Base-by-base conservation (phyloP, 2,329 filamentous ascomycete genomes). In the Sclerotinia nivalis region DNA sequence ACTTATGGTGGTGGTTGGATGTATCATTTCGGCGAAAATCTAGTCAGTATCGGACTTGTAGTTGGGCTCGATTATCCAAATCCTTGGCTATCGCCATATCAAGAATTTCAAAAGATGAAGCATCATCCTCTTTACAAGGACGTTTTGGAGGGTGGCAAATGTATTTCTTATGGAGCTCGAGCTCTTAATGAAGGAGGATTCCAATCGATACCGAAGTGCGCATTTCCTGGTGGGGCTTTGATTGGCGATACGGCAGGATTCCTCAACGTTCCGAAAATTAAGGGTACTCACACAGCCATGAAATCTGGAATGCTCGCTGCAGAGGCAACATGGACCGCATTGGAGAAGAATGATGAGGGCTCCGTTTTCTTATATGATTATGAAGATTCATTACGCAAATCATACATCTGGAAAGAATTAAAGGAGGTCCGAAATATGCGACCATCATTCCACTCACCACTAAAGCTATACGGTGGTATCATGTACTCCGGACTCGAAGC, bases 1-100 rank as follows among this genome's bases (percentile, higher is more conserved):
- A 96, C 94, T 12, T 99, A 99, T 79, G 96, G 96, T 74, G 96
- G 96, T 74, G 93, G 92, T n/a, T 99, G 93, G 90, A 94, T 99
- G 92, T 99, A 99, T 79, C 96, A 99, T 81, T 99, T 98, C 80
- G 96, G 94, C 50, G 95, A 99, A 76, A 99, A 98, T 81, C 87
- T 98, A 76, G 95, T 99, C 71, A 93, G 90, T 74, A 85, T 99
- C 69, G 96, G 96, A 34, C 85, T 98, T 25, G 96, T 99, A 15
- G 92, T 96, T 50, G 94, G 94, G 34, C 86, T 99, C 68, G 96
- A 99, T 83, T 99, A 99, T 80, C 86, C 92, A 55, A 99, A 99
- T 81, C 96, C 96, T 0, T 99, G 95, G 93, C 82, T 98, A 69
- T 96, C 94, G 4, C 96, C 96, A 0, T 99, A 98, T 79, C 88